Evolutionary conservation across 768 basidiomycete species (phyloP).

Genomic region (Termitomyces sp.): DNA sequence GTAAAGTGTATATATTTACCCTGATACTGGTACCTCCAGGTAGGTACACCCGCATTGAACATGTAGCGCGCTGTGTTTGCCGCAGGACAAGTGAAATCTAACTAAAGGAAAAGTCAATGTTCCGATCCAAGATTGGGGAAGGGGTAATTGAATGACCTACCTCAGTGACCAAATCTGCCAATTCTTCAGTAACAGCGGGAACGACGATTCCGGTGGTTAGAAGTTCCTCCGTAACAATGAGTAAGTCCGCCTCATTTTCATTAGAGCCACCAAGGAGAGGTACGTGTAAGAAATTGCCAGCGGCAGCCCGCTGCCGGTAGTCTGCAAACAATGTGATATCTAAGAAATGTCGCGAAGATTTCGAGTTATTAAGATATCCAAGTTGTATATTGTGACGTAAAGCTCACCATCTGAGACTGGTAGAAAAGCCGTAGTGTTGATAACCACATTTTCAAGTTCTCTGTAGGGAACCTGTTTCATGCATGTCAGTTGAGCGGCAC

Average conservation of each 20-base stretch:
- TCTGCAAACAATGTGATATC: constrained; percentile 29
- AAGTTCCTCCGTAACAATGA: neutral
- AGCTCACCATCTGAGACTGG: constrained; percentile 26
- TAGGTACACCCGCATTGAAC: constrained; percentile 6
- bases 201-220: neutral
- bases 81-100: constrained; percentile 10
- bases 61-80: constrained; percentile 1
- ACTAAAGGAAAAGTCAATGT: neutral
- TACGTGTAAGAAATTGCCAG: constrained; percentile 11
- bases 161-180: neutral
- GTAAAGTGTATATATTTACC: constrained; percentile 10
- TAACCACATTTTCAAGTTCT: constrained; percentile 23
- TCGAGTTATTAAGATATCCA: no score
- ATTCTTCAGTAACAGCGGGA: neutral
- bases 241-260: neutral
- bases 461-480: constrained; percentile 25
- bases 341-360: neutral
- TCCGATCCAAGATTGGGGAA: neutral
- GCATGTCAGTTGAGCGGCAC: constrained; percentile 24
- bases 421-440: constrained; percentile 19
- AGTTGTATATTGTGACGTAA: no score
- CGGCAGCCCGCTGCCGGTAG: constrained; percentile 7
- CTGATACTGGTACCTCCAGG: constrained; percentile 15
- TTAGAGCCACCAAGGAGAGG: constrained; percentile 6
- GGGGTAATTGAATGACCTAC: neutral